Evolutionary conservation across 441 rosid genomes (phyloP).

Genomic region (Syzygium syzygioides): DNA sequence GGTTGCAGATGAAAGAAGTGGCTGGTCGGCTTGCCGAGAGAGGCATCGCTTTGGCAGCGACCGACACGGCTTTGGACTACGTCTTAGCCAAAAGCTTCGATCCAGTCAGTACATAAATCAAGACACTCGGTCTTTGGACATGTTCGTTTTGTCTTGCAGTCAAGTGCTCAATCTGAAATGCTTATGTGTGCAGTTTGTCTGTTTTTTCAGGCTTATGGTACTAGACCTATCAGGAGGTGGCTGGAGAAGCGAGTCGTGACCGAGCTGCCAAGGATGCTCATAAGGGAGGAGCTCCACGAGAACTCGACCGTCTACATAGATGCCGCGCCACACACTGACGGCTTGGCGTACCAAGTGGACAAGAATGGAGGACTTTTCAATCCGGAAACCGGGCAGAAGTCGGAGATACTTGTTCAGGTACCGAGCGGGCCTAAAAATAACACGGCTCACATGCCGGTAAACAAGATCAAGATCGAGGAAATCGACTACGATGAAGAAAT

Average conservation of each 20-base stretch:
- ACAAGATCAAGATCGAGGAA: constrained; percentile 76
- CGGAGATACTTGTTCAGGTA: constrained; percentile 58
- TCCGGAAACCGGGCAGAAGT: constrained; percentile 61
- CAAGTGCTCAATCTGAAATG: background rate
- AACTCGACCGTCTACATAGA: constrained; percentile 74
- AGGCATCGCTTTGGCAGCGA: constrained; percentile 68
- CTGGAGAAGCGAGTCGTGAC: constrained; percentile 85
- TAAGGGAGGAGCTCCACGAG: constrained; percentile 72
- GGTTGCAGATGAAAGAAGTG: constrained; percentile 83
- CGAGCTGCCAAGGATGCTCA: constrained; percentile 69
- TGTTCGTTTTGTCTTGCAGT: background rate
- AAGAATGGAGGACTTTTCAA: constrained; percentile 71
- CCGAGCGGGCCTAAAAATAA: constrained; percentile 31
- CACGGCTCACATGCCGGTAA: constrained; percentile 47
- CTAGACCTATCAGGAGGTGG: constrained; percentile 91
- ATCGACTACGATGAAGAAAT: constrained; percentile 55
- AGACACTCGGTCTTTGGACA: background rate
- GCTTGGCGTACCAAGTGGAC: constrained; percentile 52
- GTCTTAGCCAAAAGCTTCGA: constrained; percentile 70
- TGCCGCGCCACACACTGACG: constrained; percentile 28
- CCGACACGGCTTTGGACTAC: constrained; percentile 65
- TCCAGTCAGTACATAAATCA: constrained; percentile 24
- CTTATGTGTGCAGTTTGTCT: background rate
- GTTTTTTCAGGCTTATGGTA: constrained; percentile 60
- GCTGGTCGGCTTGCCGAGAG: constrained; percentile 75